These are phyloP conservation scores for Dryas octopetala DNA, from an alignment of 306 rosid genomes.

Conservation along the genomic window DNA sequence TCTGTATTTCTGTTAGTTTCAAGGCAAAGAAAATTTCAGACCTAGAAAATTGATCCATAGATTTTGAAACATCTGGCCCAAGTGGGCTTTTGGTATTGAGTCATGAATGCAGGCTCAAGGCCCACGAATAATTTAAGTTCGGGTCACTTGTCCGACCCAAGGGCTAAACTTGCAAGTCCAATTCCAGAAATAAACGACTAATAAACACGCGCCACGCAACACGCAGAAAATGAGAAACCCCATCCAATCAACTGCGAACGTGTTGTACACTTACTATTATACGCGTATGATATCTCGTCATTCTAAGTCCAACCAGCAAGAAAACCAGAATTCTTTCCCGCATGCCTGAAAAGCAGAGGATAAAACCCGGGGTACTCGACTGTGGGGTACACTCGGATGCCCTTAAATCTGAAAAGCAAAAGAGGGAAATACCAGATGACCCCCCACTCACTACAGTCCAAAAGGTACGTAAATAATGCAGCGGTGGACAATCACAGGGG, in stretches of 20 bases:
- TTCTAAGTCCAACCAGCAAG: slow-evolving; percentile 17
- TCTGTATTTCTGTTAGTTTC: too few species aligned
- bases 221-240: neutral
- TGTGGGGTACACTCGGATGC: slow-evolving; percentile 26
- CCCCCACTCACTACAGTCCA: slow-evolving; percentile 3
- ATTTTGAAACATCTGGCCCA: neutral
- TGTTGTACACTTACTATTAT: neutral
- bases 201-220: too few species aligned
- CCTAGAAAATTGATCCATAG: neutral
- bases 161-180: neutral
- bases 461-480: neutral
- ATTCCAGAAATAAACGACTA: neutral
- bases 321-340: slow-evolving; percentile 32
- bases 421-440: slow-evolving; percentile 32
- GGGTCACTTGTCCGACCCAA: neutral
- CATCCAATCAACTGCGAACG: neutral
- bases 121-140: neutral
- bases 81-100: too few species aligned
- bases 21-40: too few species aligned
- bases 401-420: slow-evolving; percentile 4
- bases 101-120: neutral
- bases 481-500: neutral
- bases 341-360: slow-evolving; percentile 30
- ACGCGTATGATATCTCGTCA: neutral
- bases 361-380: neutral